Conservation (phyloP, 164 flowering plant genomes). For the Sedum album region DNA sequence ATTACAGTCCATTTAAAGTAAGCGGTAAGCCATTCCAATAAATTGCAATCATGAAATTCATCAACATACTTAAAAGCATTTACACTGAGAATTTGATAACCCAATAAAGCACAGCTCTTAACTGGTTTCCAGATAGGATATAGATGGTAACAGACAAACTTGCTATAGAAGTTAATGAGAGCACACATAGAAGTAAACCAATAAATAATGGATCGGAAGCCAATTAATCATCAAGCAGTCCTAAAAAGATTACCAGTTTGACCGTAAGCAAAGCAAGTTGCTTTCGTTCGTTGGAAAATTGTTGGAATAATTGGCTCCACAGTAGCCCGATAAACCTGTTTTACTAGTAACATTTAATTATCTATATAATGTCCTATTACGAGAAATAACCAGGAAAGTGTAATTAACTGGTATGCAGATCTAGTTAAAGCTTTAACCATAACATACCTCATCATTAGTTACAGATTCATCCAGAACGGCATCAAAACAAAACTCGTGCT, state of each 20-base stretch:
- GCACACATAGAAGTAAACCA: background rate
- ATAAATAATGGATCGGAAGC: background rate
- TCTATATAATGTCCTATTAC: background rate
- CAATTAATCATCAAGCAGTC: background rate
- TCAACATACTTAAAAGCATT: too few relatives aligned
- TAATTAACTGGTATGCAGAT: background rate
- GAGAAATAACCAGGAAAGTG: background rate
- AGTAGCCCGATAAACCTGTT: too few relatives aligned
- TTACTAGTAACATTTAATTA: slow-evolving; percentile 10
- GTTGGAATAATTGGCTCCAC: too few relatives aligned
- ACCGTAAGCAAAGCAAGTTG: slow-evolving; percentile 99
- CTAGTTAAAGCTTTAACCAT: too few relatives aligned
- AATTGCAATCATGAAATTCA: background rate
- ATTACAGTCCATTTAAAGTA: slow-evolving; percentile 7
- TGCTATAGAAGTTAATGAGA: too few relatives aligned
- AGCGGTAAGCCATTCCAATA: background rate
- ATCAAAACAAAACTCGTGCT: too few relatives aligned
- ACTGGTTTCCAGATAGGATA: background rate
- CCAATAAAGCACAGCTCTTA: background rate
- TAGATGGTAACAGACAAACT: background rate
- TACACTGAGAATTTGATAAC: too few relatives aligned
- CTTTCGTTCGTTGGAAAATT: too few relatives aligned
- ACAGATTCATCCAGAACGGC: too few relatives aligned
- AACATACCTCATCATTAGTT: too few relatives aligned
- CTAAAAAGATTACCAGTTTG: slow-evolving; percentile 63